These are phyloP conservation scores for Amyloporia xantha DNA, from an alignment of 768 basidiomycete species.

Conservation along the genomic window DNA sequence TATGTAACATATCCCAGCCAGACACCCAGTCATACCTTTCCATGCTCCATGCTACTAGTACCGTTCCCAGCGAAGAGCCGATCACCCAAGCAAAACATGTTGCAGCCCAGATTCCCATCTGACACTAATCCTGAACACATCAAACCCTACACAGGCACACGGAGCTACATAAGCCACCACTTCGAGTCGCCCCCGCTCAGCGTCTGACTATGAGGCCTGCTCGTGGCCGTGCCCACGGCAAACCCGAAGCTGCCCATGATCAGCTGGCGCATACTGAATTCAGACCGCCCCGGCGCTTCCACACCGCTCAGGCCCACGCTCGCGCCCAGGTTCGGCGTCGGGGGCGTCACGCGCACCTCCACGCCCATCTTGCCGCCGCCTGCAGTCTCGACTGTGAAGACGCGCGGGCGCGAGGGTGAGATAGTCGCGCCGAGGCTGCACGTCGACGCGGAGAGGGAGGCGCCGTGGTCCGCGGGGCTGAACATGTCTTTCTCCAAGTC, in stretches of 20 bases:
- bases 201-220: too few species aligned
- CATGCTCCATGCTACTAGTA: too few species aligned
- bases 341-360: conserved; percentile 14
- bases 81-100: too few species aligned
- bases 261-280: neutral
- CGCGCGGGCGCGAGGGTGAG: conserved; percentile 11
- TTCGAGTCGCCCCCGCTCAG: neutral
- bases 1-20: too few species aligned
- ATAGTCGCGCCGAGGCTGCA: conserved; percentile 12
- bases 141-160: too few species aligned
- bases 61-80: too few species aligned
- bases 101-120: too few species aligned
- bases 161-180: neutral
- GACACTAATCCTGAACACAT: too few species aligned
- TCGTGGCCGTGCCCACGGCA: neutral
- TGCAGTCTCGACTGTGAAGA: conserved; percentile 10
- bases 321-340: conserved; percentile 4
- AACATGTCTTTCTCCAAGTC: neutral
- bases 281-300: neutral
- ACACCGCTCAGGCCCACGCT: neutral
- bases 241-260: neutral
- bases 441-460: neutral
- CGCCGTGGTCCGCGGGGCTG: neutral
- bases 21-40: too few species aligned
- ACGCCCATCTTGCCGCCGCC: conserved; percentile 9